Conservation (phyloP, 73 alveolate species). For the Uronychia binucleata region DNA sequence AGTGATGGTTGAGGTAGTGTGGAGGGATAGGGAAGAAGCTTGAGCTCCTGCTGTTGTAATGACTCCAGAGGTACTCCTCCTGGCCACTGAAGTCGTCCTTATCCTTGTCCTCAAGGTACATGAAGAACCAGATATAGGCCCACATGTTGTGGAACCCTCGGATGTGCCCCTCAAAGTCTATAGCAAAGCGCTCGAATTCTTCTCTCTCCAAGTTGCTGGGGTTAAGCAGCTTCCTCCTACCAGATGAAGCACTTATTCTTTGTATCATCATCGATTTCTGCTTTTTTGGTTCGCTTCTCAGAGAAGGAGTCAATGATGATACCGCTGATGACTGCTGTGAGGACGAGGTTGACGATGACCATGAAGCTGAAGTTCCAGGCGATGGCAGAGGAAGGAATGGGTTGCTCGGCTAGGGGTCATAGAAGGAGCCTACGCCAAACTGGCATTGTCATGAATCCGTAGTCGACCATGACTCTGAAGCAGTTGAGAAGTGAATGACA, state of each 20-base stretch:
- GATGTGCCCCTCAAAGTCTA: not conserved
- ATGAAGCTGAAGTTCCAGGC: not conserved
- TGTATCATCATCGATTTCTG: slow-evolving; percentile 3
- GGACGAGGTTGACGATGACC: not conserved
- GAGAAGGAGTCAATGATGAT: slow-evolving; percentile 5
- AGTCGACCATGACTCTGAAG: not conserved
- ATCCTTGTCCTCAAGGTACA: not conserved
- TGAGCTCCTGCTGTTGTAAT: not conserved
- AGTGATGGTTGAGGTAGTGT: no score
- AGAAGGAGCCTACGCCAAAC: not conserved
- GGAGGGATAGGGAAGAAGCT: not conserved
- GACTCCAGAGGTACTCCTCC: not conserved
- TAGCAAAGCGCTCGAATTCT: not conserved
- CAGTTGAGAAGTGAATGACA: not conserved
- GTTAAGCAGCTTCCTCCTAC: not conserved
- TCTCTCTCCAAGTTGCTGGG: not conserved
- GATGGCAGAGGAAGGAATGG: not conserved
- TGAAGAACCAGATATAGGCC: not conserved
- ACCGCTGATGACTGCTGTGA: slow-evolving; percentile 2
- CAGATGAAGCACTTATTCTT: slow-evolving; percentile 1
- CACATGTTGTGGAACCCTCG: not conserved
- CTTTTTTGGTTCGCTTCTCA: not conserved
- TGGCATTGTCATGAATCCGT: slow-evolving; percentile 7
- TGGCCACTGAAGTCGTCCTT: not conserved
- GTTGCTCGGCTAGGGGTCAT: not conserved